phyloP scores from a whole-genome alignment of 1,284 basidiomycete genomes.

The Cutaneotrichosporon dermatis region DNA sequence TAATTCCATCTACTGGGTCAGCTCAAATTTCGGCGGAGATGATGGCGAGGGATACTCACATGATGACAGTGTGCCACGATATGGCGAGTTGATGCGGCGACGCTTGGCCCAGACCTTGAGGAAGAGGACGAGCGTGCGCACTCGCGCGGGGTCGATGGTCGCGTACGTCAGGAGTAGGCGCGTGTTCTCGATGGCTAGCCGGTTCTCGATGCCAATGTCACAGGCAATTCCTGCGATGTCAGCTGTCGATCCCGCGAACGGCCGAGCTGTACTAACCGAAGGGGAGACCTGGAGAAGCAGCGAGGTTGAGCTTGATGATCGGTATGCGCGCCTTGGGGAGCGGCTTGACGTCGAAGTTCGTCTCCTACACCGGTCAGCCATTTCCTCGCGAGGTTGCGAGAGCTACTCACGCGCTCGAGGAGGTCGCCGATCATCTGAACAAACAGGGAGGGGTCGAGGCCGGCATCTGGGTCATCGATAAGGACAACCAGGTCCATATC shows the following conservation, averaged over 20 bases:
- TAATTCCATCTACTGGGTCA: constrained; percentile 69
- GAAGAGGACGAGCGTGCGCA: constrained; percentile 91
- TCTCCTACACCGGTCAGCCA: constrained; percentile 59
- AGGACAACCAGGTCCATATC: constrained; percentile 99
- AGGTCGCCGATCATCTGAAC: constrained; percentile 91
- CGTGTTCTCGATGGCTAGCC: constrained; percentile 94
- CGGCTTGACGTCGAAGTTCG: constrained; percentile 87
- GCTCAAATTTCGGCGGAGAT: neutral
- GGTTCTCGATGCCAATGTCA: constrained; percentile 98
- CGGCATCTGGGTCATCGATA: constrained; percentile 67
- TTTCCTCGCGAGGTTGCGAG: neutral
- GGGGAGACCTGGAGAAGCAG: constrained; percentile 80
- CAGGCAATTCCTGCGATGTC: constrained; percentile 64
- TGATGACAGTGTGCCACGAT: constrained; percentile 91
- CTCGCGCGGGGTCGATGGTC: constrained; percentile 89
- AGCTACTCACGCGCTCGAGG: constrained; percentile 70
- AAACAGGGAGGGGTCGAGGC: constrained; percentile 77
- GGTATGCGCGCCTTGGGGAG: constrained; percentile 96
- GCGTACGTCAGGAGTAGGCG: constrained; percentile 93
- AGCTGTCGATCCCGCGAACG: neutral
- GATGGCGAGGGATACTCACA: constrained; percentile 48
- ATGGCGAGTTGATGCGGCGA: constrained; percentile 96
- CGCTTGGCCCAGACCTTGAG: constrained; percentile 99
- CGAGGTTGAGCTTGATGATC: constrained; percentile 92
- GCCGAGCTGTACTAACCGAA: constrained; percentile 63